These are phyloP conservation scores for Delonix regia DNA, from an alignment of 306 rosid species.

Conservation along the genomic window DNA sequence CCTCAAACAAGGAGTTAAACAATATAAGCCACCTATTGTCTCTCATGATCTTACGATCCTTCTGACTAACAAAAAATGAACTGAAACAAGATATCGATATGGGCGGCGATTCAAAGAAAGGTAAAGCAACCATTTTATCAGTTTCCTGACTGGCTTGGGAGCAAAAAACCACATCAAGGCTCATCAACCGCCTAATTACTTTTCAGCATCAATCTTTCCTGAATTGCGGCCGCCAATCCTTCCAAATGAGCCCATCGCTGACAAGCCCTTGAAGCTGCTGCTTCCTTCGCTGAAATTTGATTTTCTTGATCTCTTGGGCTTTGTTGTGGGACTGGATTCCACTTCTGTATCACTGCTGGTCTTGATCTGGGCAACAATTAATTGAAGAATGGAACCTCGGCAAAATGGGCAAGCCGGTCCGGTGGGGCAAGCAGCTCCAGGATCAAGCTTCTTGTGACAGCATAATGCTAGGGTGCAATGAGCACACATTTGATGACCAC, in stretches of 20 bases:
- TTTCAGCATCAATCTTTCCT: constrained; percentile 58
- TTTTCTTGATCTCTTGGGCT: constrained; percentile 76
- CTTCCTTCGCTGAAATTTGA: constrained; percentile 88
- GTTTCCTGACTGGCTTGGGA: constrained; percentile 22
- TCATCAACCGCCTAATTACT: constrained; percentile 46
- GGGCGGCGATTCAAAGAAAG: constrained; percentile 16
- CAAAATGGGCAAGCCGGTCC: constrained; percentile 87
- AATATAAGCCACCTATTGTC: constrained; percentile 14
- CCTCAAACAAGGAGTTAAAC: not conserved
- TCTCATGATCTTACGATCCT: constrained; percentile 19
- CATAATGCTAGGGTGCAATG: constrained; percentile 84
- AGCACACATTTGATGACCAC: constrained; percentile 96
- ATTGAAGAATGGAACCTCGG: constrained; percentile 66
- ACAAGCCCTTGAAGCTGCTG: constrained; percentile 86
- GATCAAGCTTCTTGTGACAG: constrained; percentile 85
- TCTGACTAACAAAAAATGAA: not conserved
- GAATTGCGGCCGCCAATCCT: constrained; percentile 61
- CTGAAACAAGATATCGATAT: constrained; percentile 17
- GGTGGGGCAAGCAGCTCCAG: constrained; percentile 44
- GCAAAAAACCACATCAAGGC: constrained; percentile 36
- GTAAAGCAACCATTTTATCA: constrained; percentile 27
- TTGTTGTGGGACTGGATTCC: constrained; percentile 64
- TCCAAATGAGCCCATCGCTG: constrained; percentile 74
- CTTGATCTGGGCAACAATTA: constrained; percentile 62
- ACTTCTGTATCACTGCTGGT: constrained; percentile 48